Conservation (phyloP, 345 rosid species). For the Eucalyptus sideroxylon region DNA sequence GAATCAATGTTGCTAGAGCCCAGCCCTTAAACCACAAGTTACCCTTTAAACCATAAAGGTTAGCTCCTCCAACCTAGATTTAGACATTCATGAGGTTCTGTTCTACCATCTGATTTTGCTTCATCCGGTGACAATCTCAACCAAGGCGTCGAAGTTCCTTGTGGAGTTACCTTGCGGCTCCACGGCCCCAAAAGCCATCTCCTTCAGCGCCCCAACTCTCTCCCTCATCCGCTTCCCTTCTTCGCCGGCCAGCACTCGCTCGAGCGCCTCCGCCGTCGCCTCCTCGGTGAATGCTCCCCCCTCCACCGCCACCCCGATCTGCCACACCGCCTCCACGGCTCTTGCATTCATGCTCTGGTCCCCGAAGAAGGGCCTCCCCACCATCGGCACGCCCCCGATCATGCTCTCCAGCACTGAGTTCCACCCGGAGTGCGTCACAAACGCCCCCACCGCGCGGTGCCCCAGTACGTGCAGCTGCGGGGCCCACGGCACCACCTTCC, state of each 20-base stretch:
- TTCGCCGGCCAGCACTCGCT: slow-evolving; percentile 3
- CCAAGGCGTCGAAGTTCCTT: slow-evolving; percentile 14
- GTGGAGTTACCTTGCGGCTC: slow-evolving; percentile 19
- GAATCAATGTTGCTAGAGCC: neutral
- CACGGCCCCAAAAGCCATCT: slow-evolving; percentile 19
- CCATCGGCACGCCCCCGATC: slow-evolving; percentile 33
- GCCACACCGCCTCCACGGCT: slow-evolving; percentile 25
- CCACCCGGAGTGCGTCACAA: slow-evolving; percentile 55
- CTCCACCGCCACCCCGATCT: slow-evolving; percentile 26
- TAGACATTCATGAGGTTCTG: neutral
- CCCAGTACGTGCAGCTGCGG: slow-evolving; percentile 37
- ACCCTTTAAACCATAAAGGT: neutral
- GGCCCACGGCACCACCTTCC: slow-evolving; percentile 47
- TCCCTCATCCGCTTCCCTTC: slow-evolving; percentile 28
- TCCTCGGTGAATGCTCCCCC: slow-evolving; percentile 23
- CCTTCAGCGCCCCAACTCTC: neutral
- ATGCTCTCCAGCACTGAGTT: slow-evolving; percentile 43
- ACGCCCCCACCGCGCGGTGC: slow-evolving; percentile 41
- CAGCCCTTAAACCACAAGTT: neutral
- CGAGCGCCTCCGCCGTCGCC: slow-evolving; percentile 9
- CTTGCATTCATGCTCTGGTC: slow-evolving; percentile 29
- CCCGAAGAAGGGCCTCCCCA: slow-evolving; percentile 36
- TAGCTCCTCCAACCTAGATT: neutral
- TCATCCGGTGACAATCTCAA: slow-evolving; percentile 1
- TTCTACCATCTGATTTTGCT: neutral